phyloP scores from a whole-genome alignment of 495 filamentous ascomycete genomes.

The Penicillium salamii region DNA sequence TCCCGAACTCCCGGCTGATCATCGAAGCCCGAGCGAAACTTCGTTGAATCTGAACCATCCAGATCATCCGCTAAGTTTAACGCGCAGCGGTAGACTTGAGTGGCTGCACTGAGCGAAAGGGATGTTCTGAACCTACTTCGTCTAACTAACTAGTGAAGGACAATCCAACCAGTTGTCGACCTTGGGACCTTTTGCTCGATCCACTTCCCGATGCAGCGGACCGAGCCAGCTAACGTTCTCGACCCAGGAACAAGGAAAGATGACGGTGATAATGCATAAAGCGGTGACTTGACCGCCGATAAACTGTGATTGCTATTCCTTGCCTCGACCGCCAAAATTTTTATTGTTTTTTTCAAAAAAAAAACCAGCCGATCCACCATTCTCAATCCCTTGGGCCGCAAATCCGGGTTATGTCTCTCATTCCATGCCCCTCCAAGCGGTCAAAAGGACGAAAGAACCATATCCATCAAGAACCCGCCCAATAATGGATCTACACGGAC shows the following conservation, averaged over 20 bases:
- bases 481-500: slow-evolving; percentile 28
- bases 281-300: slow-evolving; percentile 29
- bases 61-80: slow-evolving; percentile 1
- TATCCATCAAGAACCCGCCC: slow-evolving; percentile 9
- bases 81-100: slow-evolving; percentile 15
- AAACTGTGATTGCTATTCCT: slow-evolving; percentile 1
- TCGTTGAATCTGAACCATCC: slow-evolving; percentile 4
- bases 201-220: slow-evolving; percentile 36
- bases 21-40: slow-evolving; percentile 18
- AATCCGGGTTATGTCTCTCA: slow-evolving; percentile 7
- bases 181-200: slow-evolving; percentile 10
- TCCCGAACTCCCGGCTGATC: slow-evolving; percentile 19
- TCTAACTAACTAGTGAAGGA: slow-evolving; percentile 7
- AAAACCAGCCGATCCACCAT: slow-evolving; percentile 18
- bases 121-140: neutral
- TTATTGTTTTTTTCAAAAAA: no score
- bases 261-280: slow-evolving; percentile 12
- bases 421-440: slow-evolving; percentile 15
- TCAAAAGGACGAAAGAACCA: slow-evolving; percentile 8
- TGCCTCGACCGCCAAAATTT: no score
- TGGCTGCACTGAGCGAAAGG: slow-evolving; percentile 6
- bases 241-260: slow-evolving; percentile 21
- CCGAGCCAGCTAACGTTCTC: slow-evolving; percentile 33
- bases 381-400: slow-evolving; percentile 24
- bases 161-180: slow-evolving; percentile 1